A percentile compares a stretch with the other conserved stretches of the same genome.
phyloP scores from a whole-genome alignment of 2,329 filamentous ascomycete species.

The Hortaea sp. region DNA sequence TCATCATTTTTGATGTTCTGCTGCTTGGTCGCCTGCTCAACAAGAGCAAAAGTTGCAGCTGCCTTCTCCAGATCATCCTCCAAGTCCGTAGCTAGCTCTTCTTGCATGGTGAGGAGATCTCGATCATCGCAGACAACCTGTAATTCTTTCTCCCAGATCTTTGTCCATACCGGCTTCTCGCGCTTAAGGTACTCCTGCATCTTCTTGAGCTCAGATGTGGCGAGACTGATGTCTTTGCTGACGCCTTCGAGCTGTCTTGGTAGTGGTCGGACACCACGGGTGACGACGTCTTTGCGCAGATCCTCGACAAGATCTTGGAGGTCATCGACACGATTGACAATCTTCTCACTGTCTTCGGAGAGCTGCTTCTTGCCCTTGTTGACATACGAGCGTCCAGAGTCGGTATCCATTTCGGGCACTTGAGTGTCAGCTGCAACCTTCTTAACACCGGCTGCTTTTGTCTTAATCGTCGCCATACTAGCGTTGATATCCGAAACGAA shows the following conservation, averaged over 20 bases:
- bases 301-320: conserved; percentile 96
- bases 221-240: conserved; percentile 72
- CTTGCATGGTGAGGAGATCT: conserved; percentile 89
- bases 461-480: conserved; percentile 74
- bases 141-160: conserved; percentile 97
- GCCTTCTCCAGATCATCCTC: conserved; percentile 94
- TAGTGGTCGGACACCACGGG: conserved; percentile 79
- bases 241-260: conserved; percentile 84
- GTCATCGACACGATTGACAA: conserved; percentile 88
- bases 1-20: conserved; percentile 63
- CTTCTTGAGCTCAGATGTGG: conserved; percentile 80
- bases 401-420: conserved; percentile 62
- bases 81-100: conserved; percentile 85
- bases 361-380: conserved; percentile 78
- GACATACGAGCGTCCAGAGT: conserved; percentile 77
- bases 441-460: conserved; percentile 75
- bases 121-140: conserved; percentile 93
- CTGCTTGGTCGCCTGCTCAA: conserved; percentile 97
- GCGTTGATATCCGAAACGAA: conserved; percentile 82
- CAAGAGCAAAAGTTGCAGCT: conserved; percentile 81
- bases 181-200: conserved; percentile 84
- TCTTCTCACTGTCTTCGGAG: conserved; percentile 74
- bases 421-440: conserved; percentile 59
- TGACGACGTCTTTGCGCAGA: conserved; percentile 90
- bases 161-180: conserved; percentile 96